These are phyloP conservation scores for Schwanniomyces vanrijiae DNA, from an alignment of 805 yeast species.

Conservation along the genomic window DNA sequence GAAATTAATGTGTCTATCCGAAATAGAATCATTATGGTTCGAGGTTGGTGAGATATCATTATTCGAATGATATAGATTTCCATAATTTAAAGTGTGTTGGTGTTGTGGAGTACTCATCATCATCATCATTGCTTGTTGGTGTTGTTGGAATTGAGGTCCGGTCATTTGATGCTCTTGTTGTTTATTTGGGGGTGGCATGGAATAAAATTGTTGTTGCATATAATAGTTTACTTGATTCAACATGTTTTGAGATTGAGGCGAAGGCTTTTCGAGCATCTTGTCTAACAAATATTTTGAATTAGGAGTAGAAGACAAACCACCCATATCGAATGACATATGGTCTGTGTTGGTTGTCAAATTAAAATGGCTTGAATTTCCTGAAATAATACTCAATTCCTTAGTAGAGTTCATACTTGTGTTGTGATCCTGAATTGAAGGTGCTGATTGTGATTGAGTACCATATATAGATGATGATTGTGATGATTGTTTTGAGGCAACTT, in stretches of 20 bases:
- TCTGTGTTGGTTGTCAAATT: conserved; percentile 34
- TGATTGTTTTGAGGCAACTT: not conserved
- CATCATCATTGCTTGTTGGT: conserved; percentile 25
- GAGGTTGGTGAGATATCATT: conserved; percentile 15
- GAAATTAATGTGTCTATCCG: not conserved
- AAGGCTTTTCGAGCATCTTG: conserved; percentile 38
- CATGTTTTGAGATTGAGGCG: conserved; percentile 26
- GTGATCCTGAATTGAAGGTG: conserved; percentile 8
- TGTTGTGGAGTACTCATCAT: conserved; percentile 47
- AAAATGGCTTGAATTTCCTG: conserved; percentile 26
- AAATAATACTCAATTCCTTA: conserved; percentile 29
- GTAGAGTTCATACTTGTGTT: conserved; percentile 13
- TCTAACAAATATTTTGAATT: conserved; percentile 40
- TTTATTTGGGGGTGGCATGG: conserved; percentile 34
- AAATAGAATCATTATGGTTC: not conserved
- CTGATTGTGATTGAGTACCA: conserved; percentile 2
- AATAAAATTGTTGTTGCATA: conserved; percentile 10
- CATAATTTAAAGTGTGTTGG: conserved; percentile 25
- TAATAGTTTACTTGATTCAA: conserved; percentile 16
- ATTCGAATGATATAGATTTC: conserved; percentile 12
- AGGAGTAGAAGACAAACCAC: conserved; percentile 39
- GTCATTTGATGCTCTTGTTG: conserved; percentile 10
- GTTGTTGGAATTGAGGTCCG: conserved; percentile 9
- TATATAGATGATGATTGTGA: not conserved
- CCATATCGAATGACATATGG: conserved; percentile 41